phyloP scores from a whole-genome alignment of 2,329 filamentous ascomycete genomes.

The Penicillium rolfsii region DNA sequence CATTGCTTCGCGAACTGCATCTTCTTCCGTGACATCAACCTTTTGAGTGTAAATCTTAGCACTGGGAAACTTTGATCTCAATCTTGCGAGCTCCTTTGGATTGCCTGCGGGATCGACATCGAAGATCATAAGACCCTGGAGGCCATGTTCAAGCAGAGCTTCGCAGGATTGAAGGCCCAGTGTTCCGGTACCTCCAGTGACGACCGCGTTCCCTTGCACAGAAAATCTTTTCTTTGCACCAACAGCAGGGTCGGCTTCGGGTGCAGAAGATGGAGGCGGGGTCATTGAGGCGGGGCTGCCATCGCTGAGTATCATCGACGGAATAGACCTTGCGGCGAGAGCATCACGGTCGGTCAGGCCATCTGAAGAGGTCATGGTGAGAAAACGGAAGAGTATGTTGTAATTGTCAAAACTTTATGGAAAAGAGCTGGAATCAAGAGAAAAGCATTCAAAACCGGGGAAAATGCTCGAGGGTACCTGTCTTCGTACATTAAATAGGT shows the following conservation, averaged over 20 bases:
- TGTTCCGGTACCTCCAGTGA: constrained; percentile 69
- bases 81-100: constrained; percentile 45
- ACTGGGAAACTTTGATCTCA: constrained; percentile 59
- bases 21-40: constrained; percentile 64
- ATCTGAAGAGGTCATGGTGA: constrained; percentile 10
- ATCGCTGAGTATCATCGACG: constrained; percentile 26
- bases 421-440: too few species aligned
- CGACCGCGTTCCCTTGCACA: constrained; percentile 34
- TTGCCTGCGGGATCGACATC: constrained; percentile 57
- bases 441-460: not conserved
- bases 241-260: constrained; percentile 11
- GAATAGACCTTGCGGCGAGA: constrained; percentile 23
- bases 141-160: constrained; percentile 71
- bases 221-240: constrained; percentile 25
- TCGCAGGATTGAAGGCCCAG: constrained; percentile 61
- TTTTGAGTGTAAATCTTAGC: constrained; percentile 54
- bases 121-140: constrained; percentile 62
- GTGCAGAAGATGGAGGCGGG: constrained; percentile 9
- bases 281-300: constrained; percentile 21
- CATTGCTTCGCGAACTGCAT: constrained; percentile 29
- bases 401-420: too few species aligned
- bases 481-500: not conserved
- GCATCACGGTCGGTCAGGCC: constrained; percentile 23
- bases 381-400: not conserved
- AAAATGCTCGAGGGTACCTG: too few species aligned